phyloP scores from a whole-genome alignment of 176 grass and related monocot species.

The Eremochloa ophiuroides region DNA sequence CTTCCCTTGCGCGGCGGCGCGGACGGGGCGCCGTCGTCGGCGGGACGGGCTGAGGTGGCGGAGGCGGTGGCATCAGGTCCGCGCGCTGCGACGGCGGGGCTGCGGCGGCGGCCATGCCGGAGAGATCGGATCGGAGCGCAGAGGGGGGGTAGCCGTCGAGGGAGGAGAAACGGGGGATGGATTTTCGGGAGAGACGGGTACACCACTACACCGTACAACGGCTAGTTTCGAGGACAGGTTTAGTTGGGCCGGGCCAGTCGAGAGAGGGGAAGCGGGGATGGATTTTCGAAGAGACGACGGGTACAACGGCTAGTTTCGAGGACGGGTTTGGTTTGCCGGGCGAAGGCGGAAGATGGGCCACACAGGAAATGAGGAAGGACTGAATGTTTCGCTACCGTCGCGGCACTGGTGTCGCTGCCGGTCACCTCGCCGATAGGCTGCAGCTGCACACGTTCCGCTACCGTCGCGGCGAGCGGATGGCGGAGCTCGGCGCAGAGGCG shows the following conservation, averaged over 20 bases:
- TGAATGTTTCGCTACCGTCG: not conserved
- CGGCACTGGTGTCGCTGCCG: too few species aligned
- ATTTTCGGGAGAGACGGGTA: constrained; percentile 3
- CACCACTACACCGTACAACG: too few species aligned
- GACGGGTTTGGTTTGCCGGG: too few species aligned
- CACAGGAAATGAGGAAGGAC: not conserved
- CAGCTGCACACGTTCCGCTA: too few species aligned
- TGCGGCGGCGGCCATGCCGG: constrained; percentile 26
- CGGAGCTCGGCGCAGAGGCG: not conserved
- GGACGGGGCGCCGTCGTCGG: constrained; percentile 33
- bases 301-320: too few species aligned
- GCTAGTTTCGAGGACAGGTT: constrained; percentile 29
- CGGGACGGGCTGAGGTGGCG: too few species aligned
- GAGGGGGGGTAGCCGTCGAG: constrained; percentile 13
- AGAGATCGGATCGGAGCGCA: constrained; percentile 12
- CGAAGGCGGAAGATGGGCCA: too few species aligned
- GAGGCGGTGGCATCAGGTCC: constrained; percentile 19
- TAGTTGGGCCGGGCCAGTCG: too few species aligned
- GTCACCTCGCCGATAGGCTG: too few species aligned
- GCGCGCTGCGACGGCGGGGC: not conserved
- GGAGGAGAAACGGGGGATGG: not conserved
- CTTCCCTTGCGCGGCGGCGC: constrained; percentile 58
- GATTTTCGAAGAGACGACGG: too few species aligned
- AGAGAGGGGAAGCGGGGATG: too few species aligned
- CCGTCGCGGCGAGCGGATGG: not conserved